These are phyloP conservation scores for Amesomyces nigricolor DNA, from an alignment of 2,329 filamentous ascomycete species.

Conservation along the genomic window DNA sequence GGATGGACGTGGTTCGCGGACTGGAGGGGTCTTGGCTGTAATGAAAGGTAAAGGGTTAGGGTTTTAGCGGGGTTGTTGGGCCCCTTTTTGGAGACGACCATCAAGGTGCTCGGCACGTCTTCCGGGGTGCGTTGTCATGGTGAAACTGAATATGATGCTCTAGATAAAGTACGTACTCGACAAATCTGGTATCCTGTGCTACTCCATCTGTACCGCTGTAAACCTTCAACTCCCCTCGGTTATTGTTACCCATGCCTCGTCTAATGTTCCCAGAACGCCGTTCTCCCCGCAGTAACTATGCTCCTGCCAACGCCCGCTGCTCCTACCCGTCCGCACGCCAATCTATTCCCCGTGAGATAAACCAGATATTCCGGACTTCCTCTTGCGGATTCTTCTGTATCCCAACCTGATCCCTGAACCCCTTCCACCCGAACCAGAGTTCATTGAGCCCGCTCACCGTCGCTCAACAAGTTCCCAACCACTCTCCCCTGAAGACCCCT, in stretches of 20 bases:
- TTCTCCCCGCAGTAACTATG: neutral
- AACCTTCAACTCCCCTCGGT: neutral
- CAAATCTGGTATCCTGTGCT: too few species aligned
- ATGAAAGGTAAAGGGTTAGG: slow-evolving; percentile 11
- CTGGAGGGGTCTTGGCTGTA: neutral
- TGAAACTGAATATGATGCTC: too few species aligned
- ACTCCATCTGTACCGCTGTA: too few species aligned
- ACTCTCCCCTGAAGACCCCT: neutral
- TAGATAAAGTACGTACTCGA: too few species aligned
- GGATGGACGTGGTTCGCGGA: neutral
- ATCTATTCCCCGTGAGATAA: neutral
- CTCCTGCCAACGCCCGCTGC: too few species aligned
- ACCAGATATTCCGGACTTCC: too few species aligned
- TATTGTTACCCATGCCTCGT: neutral
- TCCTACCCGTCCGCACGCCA: neutral
- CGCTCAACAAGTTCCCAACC: neutral
- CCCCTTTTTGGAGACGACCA: too few species aligned
- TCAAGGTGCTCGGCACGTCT: too few species aligned
- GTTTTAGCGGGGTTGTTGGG: neutral
- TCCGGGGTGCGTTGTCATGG: too few species aligned
- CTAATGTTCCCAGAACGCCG: neutral
- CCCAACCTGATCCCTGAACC: too few species aligned
- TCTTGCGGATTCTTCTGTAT: too few species aligned
- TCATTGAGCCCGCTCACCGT: neutral
- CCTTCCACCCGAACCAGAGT: neutral